A percentile compares a stretch with the other conserved stretches of the same genome.
These are phyloP conservation scores for Wallacemonas rigidus DNA, from an alignment of 208 protist species.

Conservation along the genomic window DNA sequence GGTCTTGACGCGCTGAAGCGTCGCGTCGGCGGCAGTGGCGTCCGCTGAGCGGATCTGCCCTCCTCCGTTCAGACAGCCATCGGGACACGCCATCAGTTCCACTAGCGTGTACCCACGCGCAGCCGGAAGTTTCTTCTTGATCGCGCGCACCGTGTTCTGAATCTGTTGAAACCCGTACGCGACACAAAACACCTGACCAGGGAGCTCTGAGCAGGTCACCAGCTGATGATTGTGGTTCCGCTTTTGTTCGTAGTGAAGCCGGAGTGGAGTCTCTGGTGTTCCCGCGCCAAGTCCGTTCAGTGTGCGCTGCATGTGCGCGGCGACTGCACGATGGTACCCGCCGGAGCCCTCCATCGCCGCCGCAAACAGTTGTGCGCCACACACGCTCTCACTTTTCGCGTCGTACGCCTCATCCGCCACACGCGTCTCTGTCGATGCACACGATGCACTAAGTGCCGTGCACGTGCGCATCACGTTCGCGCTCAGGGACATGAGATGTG, in stretches of 20 bases:
- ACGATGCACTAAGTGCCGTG: not conserved
- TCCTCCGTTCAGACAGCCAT: conserved; percentile 97
- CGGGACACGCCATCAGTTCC: conserved; percentile 98
- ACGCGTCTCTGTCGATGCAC: not conserved
- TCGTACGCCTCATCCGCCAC: conserved; percentile 3
- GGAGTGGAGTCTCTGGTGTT: not conserved
- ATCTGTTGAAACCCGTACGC: conserved; percentile 99
- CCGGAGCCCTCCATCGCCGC: conserved; percentile 66
- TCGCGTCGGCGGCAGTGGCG: conserved; percentile 6
- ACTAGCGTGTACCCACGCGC: conserved; percentile 88
- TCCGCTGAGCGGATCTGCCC: conserved; percentile 77
- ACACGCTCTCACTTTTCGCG: not conserved
- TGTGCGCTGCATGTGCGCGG: conserved; percentile 22
- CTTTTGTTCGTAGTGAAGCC: conserved; percentile 58
- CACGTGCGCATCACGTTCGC: conserved; percentile 1
- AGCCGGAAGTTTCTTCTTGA: conserved; percentile 78
- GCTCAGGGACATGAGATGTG: conserved; percentile 13
- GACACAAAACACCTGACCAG: conserved; percentile 65
- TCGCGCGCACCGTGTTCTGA: conserved; percentile 95
- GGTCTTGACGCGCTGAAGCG: conserved; percentile 18
- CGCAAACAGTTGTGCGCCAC: conserved; percentile 12
- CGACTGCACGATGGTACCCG: conserved; percentile 58
- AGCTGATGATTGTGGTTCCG: conserved; percentile 76
- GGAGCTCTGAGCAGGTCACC: conserved; percentile 33
- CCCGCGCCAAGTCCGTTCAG: conserved; percentile 3